These are phyloP conservation scores for Sarocladium strictum DNA, from an alignment of 2,329 filamentous ascomycete species.

Conservation along the genomic window DNA sequence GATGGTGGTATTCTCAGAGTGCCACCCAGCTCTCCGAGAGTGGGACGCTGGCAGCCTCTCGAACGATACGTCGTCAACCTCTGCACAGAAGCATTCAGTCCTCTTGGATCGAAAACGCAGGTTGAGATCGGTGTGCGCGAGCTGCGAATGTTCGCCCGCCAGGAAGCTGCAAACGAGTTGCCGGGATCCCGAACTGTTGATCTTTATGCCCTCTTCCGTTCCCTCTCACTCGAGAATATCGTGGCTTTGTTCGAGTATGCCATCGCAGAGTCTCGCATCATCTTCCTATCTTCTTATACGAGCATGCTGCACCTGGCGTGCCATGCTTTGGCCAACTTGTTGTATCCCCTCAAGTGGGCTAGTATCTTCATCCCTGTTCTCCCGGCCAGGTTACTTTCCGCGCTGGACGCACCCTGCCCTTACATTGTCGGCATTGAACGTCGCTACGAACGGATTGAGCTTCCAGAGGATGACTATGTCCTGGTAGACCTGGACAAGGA, in stretches of 20 bases:
- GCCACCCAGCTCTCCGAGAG: slow-evolving; percentile 79
- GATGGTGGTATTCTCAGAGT: slow-evolving; percentile 78
- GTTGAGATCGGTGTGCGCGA: slow-evolving; percentile 89
- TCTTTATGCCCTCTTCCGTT: slow-evolving; percentile 86
- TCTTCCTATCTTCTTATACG: slow-evolving; percentile 90
- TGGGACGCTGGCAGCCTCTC: slow-evolving; percentile 92
- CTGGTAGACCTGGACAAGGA: slow-evolving; percentile 91
- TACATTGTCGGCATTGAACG: slow-evolving; percentile 96
- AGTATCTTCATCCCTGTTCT: slow-evolving; percentile 92
- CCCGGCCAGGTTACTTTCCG: slow-evolving; percentile 80
- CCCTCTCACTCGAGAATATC: slow-evolving; percentile 85
- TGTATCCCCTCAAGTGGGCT: slow-evolving; percentile 90
- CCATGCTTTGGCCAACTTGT: slow-evolving; percentile 73
- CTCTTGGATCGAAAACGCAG: slow-evolving; percentile 89
- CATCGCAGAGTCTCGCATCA: slow-evolving; percentile 88
- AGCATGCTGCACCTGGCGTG: slow-evolving; percentile 93
- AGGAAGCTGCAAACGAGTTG: slow-evolving; percentile 88
- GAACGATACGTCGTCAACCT: slow-evolving; percentile 97
- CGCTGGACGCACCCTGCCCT: slow-evolving; percentile 88
- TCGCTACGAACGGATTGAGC: slow-evolving; percentile 76
- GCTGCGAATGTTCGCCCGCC: slow-evolving; percentile 83
- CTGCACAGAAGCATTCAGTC: slow-evolving; percentile 89
- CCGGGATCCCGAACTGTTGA: slow-evolving; percentile 88
- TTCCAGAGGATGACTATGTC: slow-evolving; percentile 94
- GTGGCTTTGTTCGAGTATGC: slow-evolving; percentile 90